Conservation (phyloP, 768 basidiomycete species). For the Exsudoporus frostii region DNA sequence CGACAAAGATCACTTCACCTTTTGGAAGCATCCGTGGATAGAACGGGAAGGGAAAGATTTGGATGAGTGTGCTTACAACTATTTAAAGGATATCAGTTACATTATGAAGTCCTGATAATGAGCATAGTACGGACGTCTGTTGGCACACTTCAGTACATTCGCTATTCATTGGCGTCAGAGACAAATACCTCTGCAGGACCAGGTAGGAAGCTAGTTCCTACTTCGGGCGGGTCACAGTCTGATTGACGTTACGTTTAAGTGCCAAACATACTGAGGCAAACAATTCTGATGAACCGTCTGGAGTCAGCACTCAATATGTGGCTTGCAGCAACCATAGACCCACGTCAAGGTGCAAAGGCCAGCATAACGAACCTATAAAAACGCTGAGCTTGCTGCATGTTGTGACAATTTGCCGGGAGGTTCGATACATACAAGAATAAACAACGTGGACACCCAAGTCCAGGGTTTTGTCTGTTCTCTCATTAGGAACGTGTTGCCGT, state of each 20-base stretch:
- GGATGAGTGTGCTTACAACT: too few relatives aligned
- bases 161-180: not conserved
- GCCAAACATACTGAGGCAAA: too few relatives aligned
- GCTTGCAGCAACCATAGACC: not conserved
- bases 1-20: too few relatives aligned
- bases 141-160: not conserved
- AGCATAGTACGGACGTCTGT: not conserved
- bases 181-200: not conserved
- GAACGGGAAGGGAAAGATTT: too few relatives aligned
- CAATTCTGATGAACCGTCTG: not conserved
- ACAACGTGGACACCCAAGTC: not conserved
- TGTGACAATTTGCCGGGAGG: too few relatives aligned
- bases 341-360: not conserved
- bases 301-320: too few relatives aligned
- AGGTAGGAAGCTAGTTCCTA: not conserved
- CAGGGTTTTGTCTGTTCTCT: not conserved
- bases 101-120: too few relatives aligned
- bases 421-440: not conserved
- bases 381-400: not conserved
- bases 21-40: too few relatives aligned
- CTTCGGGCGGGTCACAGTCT: not conserved
- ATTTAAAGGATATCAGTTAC: too few relatives aligned
- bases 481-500: not conserved
- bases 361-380: not conserved
- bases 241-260: too few relatives aligned